phyloP scores from a whole-genome alignment of 352 stramenopile species.

The Globisporangium barbulae region DNA sequence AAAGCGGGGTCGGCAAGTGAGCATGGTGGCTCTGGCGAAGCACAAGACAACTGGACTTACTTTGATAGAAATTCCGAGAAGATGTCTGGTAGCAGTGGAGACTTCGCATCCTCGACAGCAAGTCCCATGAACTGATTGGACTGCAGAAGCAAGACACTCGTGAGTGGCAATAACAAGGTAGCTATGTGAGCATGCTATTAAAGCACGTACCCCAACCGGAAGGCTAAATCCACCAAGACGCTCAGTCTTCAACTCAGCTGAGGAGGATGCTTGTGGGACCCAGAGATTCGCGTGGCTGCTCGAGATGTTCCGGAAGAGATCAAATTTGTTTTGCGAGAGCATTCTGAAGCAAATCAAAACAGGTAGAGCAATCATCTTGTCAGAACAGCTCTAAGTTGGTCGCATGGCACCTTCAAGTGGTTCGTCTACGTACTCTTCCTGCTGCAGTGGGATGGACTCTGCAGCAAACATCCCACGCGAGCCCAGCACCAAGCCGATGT shows the following conservation, averaged over 20 bases:
- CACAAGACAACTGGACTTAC: constrained; percentile 1
- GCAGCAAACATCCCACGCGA: constrained; percentile 31
- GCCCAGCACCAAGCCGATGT: constrained; percentile 37
- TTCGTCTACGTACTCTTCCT: constrained; percentile 29
- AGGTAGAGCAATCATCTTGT: not conserved
- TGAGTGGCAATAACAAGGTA: not conserved
- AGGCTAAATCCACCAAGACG: not conserved
- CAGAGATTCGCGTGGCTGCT: constrained; percentile 10
- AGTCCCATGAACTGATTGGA: constrained; percentile 12
- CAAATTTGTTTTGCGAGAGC: constrained; percentile 15
- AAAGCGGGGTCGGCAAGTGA: not conserved
- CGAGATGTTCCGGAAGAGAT: constrained; percentile 11
- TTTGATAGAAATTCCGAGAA: constrained; percentile 9
- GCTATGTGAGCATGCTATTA: no score
- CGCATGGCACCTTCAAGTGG: not conserved
- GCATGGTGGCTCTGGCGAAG: not conserved
- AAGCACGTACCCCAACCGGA: constrained; percentile 6
- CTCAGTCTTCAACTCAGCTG: not conserved
- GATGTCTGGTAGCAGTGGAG: constrained; percentile 11
- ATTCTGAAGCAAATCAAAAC: constrained; percentile 10
- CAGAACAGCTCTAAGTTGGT: not conserved
- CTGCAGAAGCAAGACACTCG: not conserved
- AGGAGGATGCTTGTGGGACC: constrained; percentile 7
- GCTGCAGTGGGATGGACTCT: constrained; percentile 31
- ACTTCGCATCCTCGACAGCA: constrained; percentile 1